A percentile compares a stretch with the other conserved stretches of the same genome.
phyloP scores from a whole-genome alignment of 441 rosid genomes.

The Viola pubescens region DNA sequence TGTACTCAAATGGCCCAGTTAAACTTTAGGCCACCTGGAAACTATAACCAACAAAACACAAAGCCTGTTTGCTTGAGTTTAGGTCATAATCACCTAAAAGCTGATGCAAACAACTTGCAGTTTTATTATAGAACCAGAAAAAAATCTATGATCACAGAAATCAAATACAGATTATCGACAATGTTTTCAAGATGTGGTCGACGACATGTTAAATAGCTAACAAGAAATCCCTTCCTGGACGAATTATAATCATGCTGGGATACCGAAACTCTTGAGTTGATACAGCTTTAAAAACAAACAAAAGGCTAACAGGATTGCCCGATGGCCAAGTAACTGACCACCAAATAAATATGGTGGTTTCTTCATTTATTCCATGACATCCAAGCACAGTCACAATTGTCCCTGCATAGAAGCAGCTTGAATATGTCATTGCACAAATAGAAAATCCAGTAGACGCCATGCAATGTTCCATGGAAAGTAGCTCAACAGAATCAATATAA shows the following conservation, averaged over 20 bases:
- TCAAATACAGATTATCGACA: conserved; percentile 16
- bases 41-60: neutral
- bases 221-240: conserved; percentile 14
- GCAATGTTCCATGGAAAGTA: neutral
- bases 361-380: conserved; percentile 29
- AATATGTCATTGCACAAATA: neutral
- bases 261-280: conserved; percentile 11
- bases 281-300: conserved; percentile 22
- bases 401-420: conserved; percentile 20
- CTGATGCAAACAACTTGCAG: neutral
- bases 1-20: neutral
- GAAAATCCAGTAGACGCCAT: neutral
- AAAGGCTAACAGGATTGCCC: conserved; percentile 6
- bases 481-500: neutral
- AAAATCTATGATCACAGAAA: neutral
- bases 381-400: conserved; percentile 10
- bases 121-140: neutral
- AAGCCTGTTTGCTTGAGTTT: neutral
- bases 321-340: conserved; percentile 16
- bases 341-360: conserved; percentile 15
- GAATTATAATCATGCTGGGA: conserved; percentile 10
- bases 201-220: conserved; percentile 12
- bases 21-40: too few relatives aligned
- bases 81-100: neutral
- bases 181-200: conserved; percentile 12